Percentiles rank a stretch among this genome's conserved stretches.
Conservation (phyloP, 1,284 basidiomycete genomes). For the Pseudozyma thailandica region DNA sequence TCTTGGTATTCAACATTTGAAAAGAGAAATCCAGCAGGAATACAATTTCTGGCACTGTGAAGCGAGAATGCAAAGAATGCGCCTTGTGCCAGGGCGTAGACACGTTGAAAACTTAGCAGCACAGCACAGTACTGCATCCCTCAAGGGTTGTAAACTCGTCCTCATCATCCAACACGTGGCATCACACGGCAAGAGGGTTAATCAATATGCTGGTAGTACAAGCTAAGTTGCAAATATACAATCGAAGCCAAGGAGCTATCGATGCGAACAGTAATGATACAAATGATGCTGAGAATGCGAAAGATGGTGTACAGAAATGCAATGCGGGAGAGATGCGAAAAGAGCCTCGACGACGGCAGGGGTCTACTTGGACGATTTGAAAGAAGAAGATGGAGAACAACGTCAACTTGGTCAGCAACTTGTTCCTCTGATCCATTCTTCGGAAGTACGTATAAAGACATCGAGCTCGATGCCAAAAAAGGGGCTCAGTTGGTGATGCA, state of each 20-base stretch:
- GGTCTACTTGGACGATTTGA: neutral
- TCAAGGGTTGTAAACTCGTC: neutral
- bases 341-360: neutral
- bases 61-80: too few relatives aligned
- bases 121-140: neutral
- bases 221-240: constrained; percentile 8
- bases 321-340: constrained; percentile 19
- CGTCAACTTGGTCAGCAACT: constrained; percentile 15
- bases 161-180: neutral
- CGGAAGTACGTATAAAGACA: neutral
- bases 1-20: too few relatives aligned
- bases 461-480: constrained; percentile 2
- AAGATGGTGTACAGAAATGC: constrained; percentile 4
- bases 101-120: too few relatives aligned
- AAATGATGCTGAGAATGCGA: constrained; percentile 9
- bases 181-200: neutral
- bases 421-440: neutral
- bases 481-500: constrained; percentile 58
- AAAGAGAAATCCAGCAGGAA: too few relatives aligned
- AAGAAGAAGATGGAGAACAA: constrained; percentile 1
- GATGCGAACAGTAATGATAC: constrained; percentile 11
- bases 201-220: neutral
- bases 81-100: too few relatives aligned
- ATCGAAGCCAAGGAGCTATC: constrained; percentile 1
- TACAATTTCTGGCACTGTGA: too few relatives aligned